Evolutionary conservation across 352 stramenopile species (phyloP).

Genomic region (Plasmopara viticola): DNA sequence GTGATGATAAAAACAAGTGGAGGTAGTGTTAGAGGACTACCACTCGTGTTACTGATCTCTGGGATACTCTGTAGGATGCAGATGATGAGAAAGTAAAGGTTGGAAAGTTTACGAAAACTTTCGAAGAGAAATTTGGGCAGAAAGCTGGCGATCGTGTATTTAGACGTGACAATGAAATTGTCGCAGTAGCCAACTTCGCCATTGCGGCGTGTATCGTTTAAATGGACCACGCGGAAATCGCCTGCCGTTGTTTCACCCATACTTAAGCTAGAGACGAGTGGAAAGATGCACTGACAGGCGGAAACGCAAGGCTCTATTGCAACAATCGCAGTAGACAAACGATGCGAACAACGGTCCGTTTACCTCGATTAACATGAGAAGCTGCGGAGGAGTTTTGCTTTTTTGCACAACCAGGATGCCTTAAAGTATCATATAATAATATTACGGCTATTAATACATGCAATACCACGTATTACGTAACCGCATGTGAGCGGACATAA

Average conservation of each 20-base stretch:
- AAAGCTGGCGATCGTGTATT: slow-evolving; percentile 87
- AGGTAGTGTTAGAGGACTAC: slow-evolving; percentile 80
- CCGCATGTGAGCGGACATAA: too few species aligned
- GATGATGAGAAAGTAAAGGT: slow-evolving; percentile 91
- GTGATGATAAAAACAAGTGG: slow-evolving; percentile 88
- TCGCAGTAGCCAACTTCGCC: slow-evolving; percentile 55
- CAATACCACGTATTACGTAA: too few species aligned
- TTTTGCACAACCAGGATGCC: too few species aligned
- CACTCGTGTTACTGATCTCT: slow-evolving; percentile 87
- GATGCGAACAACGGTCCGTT: too few species aligned
- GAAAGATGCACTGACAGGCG: neutral
- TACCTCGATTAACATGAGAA: slow-evolving; percentile 3
- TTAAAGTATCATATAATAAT: too few species aligned
- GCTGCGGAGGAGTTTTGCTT: slow-evolving; percentile 16
- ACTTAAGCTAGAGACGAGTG: slow-evolving; percentile 6
- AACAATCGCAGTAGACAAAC: neutral
- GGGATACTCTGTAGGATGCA: slow-evolving; percentile 84
- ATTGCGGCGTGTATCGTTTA: slow-evolving; percentile 57
- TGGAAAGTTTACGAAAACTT: slow-evolving; percentile 87
- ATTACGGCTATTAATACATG: too few species aligned
- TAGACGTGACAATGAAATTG: slow-evolving; percentile 90
- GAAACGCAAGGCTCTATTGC: neutral
- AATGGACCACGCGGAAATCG: slow-evolving; percentile 54
- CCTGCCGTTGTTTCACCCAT: slow-evolving; percentile 22
- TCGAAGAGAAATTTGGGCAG: slow-evolving; percentile 90